Conservation (phyloP, 1,284 basidiomycete genomes). For the Ustilago curta region DNA sequence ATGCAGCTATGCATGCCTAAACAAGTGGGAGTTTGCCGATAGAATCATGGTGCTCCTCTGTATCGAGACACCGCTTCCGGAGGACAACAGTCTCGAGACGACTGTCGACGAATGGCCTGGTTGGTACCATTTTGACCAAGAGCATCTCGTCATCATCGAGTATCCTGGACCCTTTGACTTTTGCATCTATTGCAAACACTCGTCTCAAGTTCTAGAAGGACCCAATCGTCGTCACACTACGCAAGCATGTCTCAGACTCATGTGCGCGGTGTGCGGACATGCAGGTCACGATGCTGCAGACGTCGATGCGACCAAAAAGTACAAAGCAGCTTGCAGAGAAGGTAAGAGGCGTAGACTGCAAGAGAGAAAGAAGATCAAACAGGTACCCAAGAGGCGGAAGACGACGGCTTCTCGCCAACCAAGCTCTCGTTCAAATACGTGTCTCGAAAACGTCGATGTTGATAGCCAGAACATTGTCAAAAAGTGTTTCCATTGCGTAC, state of each 20-base stretch:
- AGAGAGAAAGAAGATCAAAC: not conserved
- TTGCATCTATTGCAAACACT: constrained; percentile 6
- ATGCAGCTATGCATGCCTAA: not conserved
- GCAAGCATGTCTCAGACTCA: not conserved
- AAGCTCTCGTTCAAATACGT: no score
- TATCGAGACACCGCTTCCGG: not conserved
- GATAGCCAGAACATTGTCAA: no score
- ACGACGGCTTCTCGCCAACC: no score
- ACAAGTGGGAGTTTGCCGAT: not conserved
- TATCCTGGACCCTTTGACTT: constrained; percentile 13
- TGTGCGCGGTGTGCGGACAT: not conserved
- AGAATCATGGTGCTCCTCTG: not conserved
- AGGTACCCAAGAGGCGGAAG: not conserved
- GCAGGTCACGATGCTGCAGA: not conserved
- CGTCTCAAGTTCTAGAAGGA: not conserved
- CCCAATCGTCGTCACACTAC: not conserved
- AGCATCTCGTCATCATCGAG: not conserved
- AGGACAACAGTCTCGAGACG: not conserved
- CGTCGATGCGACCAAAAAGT: not conserved
- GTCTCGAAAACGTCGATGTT: no score
- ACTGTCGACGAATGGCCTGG: constrained; percentile 7
- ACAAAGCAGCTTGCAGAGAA: not conserved
- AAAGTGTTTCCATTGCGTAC: no score
- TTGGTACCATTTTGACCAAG: constrained; percentile 1
- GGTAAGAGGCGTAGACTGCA: not conserved